phyloP scores from a whole-genome alignment of 805 yeast genomes.

The Candida nemodendra region DNA sequence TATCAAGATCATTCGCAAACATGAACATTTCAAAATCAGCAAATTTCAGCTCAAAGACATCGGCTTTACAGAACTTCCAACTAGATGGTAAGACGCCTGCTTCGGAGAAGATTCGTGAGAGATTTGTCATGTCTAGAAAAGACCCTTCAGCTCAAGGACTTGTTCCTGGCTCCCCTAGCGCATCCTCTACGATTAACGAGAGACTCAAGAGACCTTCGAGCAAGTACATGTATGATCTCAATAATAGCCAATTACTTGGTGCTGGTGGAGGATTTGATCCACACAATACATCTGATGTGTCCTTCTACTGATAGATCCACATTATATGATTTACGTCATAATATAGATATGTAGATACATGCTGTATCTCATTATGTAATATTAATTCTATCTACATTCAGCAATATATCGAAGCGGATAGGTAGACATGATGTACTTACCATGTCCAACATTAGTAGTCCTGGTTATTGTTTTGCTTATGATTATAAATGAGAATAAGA shows the following conservation, averaged over 20 bases:
- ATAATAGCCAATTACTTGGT: constrained; percentile 1
- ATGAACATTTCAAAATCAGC: constrained; percentile 22
- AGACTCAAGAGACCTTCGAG: constrained; percentile 19
- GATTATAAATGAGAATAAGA: no score
- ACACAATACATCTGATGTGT: constrained; percentile 13
- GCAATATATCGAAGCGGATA: no score
- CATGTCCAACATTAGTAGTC: no score
- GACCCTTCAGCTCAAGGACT: constrained; percentile 3
- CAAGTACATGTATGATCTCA: constrained; percentile 20
- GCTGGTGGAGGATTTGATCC: constrained; percentile 15
- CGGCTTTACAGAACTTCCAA: not conserved
- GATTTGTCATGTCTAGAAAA: constrained; percentile 16
- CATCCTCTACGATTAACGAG: constrained; percentile 2
- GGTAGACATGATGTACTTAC: no score
- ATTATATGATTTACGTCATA: not conserved
- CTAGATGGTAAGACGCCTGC: not conserved
- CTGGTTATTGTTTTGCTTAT: no score
- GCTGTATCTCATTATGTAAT: no score
- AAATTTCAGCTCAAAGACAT: not conserved
- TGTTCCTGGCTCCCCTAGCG: constrained; percentile 2
- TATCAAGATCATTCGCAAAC: constrained; percentile 29
- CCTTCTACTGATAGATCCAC: constrained; percentile 14
- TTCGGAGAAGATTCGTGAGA: constrained; percentile 16
- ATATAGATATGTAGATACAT: no score
- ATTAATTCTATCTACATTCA: no score